phyloP scores from a whole-genome alignment of 495 filamentous ascomycete species.

The Neurospora cerealis region DNA sequence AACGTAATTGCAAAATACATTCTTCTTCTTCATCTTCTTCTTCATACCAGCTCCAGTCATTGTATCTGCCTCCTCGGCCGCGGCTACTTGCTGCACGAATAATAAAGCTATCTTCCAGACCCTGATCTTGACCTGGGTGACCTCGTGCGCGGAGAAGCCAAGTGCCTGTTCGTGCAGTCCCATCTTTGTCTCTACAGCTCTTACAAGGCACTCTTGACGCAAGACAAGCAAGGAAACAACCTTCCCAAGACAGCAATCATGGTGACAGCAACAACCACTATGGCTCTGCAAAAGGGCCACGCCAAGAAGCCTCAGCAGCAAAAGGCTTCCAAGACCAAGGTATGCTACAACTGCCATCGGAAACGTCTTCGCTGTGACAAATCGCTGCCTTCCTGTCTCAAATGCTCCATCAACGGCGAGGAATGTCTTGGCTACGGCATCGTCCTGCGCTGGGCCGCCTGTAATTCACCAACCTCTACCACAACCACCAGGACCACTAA shows the following conservation, averaged over 20 bases:
- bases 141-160: neutral
- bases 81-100: neutral
- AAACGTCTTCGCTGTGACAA: slow-evolving; percentile 46
- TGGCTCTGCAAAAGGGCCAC: neutral
- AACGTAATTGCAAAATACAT: too few relatives aligned
- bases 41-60: neutral
- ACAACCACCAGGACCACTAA: neutral
- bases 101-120: neutral
- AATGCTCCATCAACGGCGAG: slow-evolving; percentile 37
- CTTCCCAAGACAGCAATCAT: neutral
- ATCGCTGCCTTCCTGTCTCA: slow-evolving; percentile 37
- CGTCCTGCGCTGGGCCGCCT: slow-evolving; percentile 28
- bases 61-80: neutral
- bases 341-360: slow-evolving; percentile 33
- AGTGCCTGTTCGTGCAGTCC: neutral
- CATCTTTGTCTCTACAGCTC: neutral
- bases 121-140: neutral
- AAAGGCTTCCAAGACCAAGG: neutral
- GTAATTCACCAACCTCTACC: neutral
- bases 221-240: neutral
- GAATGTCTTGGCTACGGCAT: slow-evolving; percentile 36
- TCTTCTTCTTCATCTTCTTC: too few relatives aligned
- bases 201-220: neutral
- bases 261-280: neutral
- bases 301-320: neutral